Evolutionary conservation across 306 rosid species (phyloP).

Genomic region (Sphenostylis stenocarpa): DNA sequence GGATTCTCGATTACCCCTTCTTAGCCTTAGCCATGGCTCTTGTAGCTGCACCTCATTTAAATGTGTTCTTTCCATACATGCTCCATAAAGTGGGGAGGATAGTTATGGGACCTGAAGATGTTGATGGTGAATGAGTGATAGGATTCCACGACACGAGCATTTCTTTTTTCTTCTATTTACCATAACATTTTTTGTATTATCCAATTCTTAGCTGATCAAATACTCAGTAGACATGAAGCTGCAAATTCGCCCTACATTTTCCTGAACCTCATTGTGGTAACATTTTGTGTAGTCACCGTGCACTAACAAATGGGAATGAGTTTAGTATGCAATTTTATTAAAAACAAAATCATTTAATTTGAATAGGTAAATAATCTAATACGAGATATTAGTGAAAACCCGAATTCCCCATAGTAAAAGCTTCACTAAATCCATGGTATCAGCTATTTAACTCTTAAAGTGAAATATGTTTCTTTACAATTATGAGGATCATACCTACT

Average conservation of each 20-base stretch:
- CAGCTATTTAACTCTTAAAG: not conserved
- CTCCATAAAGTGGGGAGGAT: not conserved
- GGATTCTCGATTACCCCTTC: too few relatives aligned
- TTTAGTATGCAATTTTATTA: not conserved
- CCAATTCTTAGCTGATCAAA: not conserved
- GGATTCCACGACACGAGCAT: not conserved
- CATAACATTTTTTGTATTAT: not conserved
- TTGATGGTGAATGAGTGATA: conserved; percentile 9
- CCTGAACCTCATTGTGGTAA: not conserved
- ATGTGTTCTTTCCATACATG: too few relatives aligned
- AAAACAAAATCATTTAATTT: not conserved
- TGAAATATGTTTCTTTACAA: not conserved
- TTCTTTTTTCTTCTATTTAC: not conserved
- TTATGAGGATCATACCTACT: not conserved
- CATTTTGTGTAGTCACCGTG: not conserved
- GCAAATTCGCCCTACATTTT: not conserved
- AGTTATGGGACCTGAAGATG: not conserved
- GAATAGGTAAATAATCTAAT: not conserved
- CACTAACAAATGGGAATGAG: not conserved
- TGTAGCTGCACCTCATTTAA: too few relatives aligned
- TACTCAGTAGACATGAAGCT: not conserved
- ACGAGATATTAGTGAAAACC: not conserved
- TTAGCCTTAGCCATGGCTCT: too few relatives aligned
- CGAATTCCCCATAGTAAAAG: not conserved
- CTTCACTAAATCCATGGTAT: not conserved